Percentiles rank a stretch among this genome's conserved stretches.
Evolutionary conservation across 495 filamentous ascomycete species (phyloP).

Genomic region (Neurospora tetrasperma): DNA sequence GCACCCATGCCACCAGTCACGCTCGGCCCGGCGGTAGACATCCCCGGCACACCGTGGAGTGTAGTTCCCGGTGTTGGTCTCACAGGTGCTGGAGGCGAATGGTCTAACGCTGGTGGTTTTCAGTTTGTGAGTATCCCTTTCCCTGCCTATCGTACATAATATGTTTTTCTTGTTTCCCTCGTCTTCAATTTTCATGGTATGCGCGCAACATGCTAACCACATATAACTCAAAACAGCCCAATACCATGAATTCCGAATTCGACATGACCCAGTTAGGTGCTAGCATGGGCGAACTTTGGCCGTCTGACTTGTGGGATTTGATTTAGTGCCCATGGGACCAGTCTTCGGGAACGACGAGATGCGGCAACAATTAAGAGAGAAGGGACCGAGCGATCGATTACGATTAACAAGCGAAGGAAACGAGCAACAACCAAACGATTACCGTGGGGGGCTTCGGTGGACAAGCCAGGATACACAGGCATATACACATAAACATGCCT

Average conservation of each 20-base stretch:
- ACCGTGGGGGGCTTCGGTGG: not conserved
- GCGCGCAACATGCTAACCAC: not conserved
- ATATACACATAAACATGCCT: not conserved
- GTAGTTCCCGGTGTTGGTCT: not conserved
- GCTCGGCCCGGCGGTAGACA: slow-evolving; percentile 1
- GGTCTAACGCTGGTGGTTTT: not conserved
- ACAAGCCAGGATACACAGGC: not conserved
- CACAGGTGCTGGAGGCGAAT: not conserved
- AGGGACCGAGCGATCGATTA: not conserved
- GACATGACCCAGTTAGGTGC: not conserved
- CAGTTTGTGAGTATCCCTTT: not conserved
- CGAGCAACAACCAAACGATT: not conserved
- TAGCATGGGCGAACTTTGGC: not conserved
- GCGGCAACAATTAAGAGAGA: slow-evolving; percentile 40
- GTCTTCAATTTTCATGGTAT: not conserved
- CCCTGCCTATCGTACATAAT: not conserved
- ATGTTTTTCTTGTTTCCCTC: not conserved
- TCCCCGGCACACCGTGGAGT: not conserved
- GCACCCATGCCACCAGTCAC: not conserved
- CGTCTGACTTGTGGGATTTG: not conserved
- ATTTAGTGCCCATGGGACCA: not conserved
- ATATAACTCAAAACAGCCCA: not conserved
- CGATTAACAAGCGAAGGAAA: not conserved
- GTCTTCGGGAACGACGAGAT: slow-evolving; percentile 70
- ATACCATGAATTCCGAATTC: not conserved